A percentile compares a stretch with the other conserved stretches of the same genome.
These are phyloP conservation scores for Xanthoconium separans DNA, from an alignment of 1,284 basidiomycete genomes.

Conservation along the genomic window DNA sequence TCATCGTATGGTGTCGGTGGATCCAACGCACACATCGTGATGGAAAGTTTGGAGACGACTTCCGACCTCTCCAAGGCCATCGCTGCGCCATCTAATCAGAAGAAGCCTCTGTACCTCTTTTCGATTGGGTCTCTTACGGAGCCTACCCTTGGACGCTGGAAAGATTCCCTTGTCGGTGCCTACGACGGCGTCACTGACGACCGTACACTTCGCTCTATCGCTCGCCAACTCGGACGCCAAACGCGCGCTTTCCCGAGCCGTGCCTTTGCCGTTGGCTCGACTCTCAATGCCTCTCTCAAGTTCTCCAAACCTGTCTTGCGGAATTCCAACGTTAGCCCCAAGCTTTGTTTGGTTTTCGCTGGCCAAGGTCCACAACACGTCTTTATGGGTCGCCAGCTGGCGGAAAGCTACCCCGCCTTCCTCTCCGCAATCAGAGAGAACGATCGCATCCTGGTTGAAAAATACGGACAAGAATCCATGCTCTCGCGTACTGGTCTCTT, in stretches of 20 bases:
- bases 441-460: slow-evolving; percentile 26
- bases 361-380: slow-evolving; percentile 33
- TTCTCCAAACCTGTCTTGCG: slow-evolving; percentile 27
- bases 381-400: slow-evolving; percentile 33
- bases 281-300: slow-evolving; percentile 19
- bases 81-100: background rate
- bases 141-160: slow-evolving; percentile 24
- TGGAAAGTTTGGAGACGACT: slow-evolving; percentile 21
- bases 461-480: slow-evolving; percentile 28
- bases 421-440: slow-evolving; percentile 27
- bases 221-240: slow-evolving; percentile 27
- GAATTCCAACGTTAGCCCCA: slow-evolving; percentile 19
- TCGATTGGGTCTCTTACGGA: slow-evolving; percentile 27
- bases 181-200: slow-evolving; percentile 20
- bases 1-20: slow-evolving; percentile 31
- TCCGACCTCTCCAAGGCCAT: slow-evolving; percentile 8
- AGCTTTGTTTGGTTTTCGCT: slow-evolving; percentile 33
- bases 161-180: slow-evolving; percentile 16
- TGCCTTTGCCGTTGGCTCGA: slow-evolving; percentile 23
- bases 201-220: slow-evolving; percentile 21
- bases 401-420: slow-evolving; percentile 28
- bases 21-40: slow-evolving; percentile 29
- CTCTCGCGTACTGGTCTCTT: slow-evolving; percentile 33
- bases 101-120: slow-evolving; percentile 24
- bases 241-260: slow-evolving; percentile 28